phyloP scores from a whole-genome alignment of 257 asterid genomes.

The Solanum paucissectum region DNA sequence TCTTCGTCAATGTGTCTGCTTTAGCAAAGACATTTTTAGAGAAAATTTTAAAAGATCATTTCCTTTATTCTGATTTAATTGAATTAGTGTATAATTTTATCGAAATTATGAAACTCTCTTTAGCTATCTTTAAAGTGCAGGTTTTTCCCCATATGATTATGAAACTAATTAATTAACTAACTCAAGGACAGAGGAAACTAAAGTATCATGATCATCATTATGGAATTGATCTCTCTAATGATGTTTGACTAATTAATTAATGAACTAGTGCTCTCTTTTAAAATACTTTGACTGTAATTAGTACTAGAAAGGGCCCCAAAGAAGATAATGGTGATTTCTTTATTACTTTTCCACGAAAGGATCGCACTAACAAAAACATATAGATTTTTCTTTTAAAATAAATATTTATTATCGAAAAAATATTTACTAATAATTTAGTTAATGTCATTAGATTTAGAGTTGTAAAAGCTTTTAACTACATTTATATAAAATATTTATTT shows the following conservation, averaged over 20 bases:
- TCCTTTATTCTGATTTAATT: no score
- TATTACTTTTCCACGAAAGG: no score
- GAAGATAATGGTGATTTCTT: not conserved
- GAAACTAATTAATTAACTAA: not conserved
- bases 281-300: not conserved
- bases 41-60: no score
- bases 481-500: no score
- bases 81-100: no score
- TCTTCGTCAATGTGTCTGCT: rapidly evolving
- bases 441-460: no score
- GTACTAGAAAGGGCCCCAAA: not conserved
- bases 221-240: not conserved
- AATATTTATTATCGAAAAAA: no score
- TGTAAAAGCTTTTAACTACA: rapidly evolving
- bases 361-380: no score
- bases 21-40: no score
- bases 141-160: not conserved
- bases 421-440: no score
- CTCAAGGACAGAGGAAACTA: not conserved
- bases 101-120: rapidly evolving
- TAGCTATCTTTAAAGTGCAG: no score
- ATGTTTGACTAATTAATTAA: not conserved
- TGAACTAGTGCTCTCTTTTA: not conserved
- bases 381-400: no score
- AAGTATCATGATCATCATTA: not conserved